Evolutionary conservation across 345 rosid species (phyloP), one percentile per base, ranked within the genome.

Genomic region (Salix koriyanagi): DNA sequence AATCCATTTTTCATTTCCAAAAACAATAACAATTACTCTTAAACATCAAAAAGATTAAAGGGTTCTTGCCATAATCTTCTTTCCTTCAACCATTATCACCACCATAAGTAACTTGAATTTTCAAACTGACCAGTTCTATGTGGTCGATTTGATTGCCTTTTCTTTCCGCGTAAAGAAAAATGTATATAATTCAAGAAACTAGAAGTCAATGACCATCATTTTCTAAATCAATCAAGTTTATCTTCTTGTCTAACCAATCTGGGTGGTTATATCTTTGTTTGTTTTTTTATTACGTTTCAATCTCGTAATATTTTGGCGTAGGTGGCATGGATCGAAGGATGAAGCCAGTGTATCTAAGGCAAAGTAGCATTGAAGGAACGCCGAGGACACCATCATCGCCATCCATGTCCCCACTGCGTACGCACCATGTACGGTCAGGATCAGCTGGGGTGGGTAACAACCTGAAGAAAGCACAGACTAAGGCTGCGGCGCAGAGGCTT

Each of bases 401-500:
- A 2, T 10, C 74, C 60, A 50, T 77, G 77, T 16, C 86, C 28
- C 84, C 97, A 2, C 79, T 91, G 23, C 34, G 82, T 18, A 77
- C 75, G 69, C 88, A 87, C 32, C 97, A 94, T 76, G 76, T 73
- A 26, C 90, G 97, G 23, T 72, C 97, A 10, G 97, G 92, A 72
- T 95, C 99, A 1, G 54, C 44, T 28, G 79, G 87, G 39, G 44
- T 61, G 16, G 46, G 46, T 42, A 79, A 86, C 16, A 86, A 73
- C 64, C 75, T 81, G 50, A 91, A 84, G 85, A 93, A 90, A 79
- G 94, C 93, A 8, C 97, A 93, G 74, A 89, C 99, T 1, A 93
- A 95, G 84, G 97, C 97, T 18, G 97, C 97, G 2, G 97, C 99
- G 26, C 92, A 87, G 75, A 82, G 91, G 87, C 89, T 92, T 64